A percentile compares a stretch with the other conserved stretches of the same genome.
phyloP scores from a whole-genome alignment of 2,329 filamentous ascomycete species.

The Diplodia seriata region DNA sequence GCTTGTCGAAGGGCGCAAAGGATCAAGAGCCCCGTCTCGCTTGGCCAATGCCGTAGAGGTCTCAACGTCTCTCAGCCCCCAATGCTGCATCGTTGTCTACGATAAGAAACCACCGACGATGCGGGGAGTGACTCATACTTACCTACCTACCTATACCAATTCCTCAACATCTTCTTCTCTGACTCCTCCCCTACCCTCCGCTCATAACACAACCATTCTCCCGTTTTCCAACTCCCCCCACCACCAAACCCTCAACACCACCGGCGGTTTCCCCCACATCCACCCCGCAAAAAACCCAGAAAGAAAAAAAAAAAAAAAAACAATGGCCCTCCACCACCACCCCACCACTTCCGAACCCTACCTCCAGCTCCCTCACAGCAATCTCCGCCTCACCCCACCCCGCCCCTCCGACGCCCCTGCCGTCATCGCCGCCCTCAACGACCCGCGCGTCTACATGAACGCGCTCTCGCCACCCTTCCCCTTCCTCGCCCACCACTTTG shows the following conservation, averaged over 20 bases:
- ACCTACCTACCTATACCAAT: neutral
- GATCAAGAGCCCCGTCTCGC: neutral
- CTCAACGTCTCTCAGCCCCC: too few relatives aligned
- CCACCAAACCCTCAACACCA: too few relatives aligned
- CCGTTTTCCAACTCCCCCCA: neutral
- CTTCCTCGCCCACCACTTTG: neutral
- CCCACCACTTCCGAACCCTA: neutral
- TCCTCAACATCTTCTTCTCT: too few relatives aligned
- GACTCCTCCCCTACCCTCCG: neutral
- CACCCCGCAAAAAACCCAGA: too few relatives aligned
- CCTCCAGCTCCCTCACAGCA: neutral
- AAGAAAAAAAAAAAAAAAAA: slow-evolving; percentile 16
- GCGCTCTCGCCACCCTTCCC: neutral
- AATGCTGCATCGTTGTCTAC: neutral
- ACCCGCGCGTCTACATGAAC: slow-evolving; percentile 9
- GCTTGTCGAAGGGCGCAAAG: neutral
- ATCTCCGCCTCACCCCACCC: neutral
- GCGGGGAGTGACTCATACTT: neutral
- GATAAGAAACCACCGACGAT: neutral
- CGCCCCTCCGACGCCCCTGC: neutral
- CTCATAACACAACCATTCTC: neutral
- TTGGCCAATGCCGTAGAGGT: neutral
- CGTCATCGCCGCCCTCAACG: slow-evolving; percentile 2
- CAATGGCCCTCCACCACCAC: slow-evolving; percentile 3
- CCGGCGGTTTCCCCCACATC: too few relatives aligned